These are phyloP conservation scores for Lolium multiflorum DNA, from an alignment of 176 grass and related monocot genomes.

Conservation along the genomic window DNA sequence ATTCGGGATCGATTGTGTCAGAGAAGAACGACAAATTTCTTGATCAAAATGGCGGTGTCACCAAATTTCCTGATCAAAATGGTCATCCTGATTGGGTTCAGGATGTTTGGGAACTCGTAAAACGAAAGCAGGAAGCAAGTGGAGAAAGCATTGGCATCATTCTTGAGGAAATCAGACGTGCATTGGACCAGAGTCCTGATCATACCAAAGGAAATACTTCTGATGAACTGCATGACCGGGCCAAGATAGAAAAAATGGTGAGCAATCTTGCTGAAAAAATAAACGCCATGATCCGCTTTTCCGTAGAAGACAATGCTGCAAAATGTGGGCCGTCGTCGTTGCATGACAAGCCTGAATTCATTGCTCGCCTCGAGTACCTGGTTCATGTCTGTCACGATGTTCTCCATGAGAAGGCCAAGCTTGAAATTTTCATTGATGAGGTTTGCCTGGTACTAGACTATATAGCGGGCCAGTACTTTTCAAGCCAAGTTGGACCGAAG, in stretches of 20 bases:
- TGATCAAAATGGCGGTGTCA: neutral
- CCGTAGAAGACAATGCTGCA: constrained; percentile 25
- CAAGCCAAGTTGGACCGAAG: constrained; percentile 33
- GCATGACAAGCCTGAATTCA: constrained; percentile 47
- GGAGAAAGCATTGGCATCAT: constrained; percentile 55
- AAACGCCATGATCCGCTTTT: constrained; percentile 1
- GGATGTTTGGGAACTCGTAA: constrained; percentile 62
- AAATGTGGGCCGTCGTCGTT: neutral
- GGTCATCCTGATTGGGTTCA: constrained; percentile 59
- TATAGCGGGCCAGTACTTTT: constrained; percentile 51
- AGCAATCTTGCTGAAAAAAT: constrained; percentile 32
- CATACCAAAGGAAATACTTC: constrained; percentile 18
- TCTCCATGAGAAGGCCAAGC: constrained; percentile 44
- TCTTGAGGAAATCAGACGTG: constrained; percentile 56
- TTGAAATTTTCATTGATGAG: constrained; percentile 51
- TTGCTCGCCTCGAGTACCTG: constrained; percentile 44
- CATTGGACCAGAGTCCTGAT: constrained; percentile 35
- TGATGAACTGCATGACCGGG: neutral
- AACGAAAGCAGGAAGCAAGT: constrained; percentile 61
- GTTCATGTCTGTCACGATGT: constrained; percentile 58
- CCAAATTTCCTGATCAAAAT: constrained; percentile 27
- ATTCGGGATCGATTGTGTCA: neutral
- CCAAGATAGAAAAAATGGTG: constrained; percentile 28
- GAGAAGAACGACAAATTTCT: constrained; percentile 25
- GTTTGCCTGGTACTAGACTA: constrained; percentile 52